These are phyloP conservation scores for Obba rivulosa DNA, from an alignment of 768 basidiomycete genomes.

Conservation along the genomic window DNA sequence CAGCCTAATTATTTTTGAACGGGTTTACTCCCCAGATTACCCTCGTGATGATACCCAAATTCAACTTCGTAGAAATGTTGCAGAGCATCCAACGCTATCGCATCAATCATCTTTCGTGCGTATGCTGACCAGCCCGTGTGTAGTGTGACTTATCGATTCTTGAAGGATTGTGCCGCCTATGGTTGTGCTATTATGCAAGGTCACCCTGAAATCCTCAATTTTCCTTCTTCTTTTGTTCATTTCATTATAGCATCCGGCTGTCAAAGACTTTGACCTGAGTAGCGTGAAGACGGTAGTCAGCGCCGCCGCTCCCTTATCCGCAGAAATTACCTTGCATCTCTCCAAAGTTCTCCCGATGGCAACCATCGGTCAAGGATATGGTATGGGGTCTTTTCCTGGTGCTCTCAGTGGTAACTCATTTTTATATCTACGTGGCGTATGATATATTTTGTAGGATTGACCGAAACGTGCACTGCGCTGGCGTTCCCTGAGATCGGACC, in stretches of 20 bases:
- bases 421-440: background rate
- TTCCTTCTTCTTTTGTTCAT: background rate
- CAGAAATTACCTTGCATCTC: conserved; percentile 34
- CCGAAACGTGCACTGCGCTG: conserved; percentile 53
- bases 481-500: conserved; percentile 42
- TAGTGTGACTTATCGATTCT: background rate
- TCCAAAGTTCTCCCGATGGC: conserved; percentile 45
- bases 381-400: conserved; percentile 22
- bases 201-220: conserved; percentile 4
- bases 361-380: conserved; percentile 55
- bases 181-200: conserved; percentile 27
- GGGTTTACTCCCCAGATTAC: conserved; percentile 33
- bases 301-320: conserved; percentile 31
- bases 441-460: conserved; percentile 44
- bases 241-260: conserved; percentile 18
- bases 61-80: conserved; percentile 57
- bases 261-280: conserved; percentile 26
- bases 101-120: background rate
- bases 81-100: conserved; percentile 50
- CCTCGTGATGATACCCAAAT: conserved; percentile 56
- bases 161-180: conserved; percentile 8
- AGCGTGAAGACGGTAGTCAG: conserved; percentile 23
- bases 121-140: background rate
- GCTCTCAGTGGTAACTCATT: background rate
- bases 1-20: background rate